Evolutionary conservation across 2,329 filamentous ascomycete genomes (phyloP), one percentile per base, ranked within the genome.

Genomic region (Cercospora sesami): DNA sequence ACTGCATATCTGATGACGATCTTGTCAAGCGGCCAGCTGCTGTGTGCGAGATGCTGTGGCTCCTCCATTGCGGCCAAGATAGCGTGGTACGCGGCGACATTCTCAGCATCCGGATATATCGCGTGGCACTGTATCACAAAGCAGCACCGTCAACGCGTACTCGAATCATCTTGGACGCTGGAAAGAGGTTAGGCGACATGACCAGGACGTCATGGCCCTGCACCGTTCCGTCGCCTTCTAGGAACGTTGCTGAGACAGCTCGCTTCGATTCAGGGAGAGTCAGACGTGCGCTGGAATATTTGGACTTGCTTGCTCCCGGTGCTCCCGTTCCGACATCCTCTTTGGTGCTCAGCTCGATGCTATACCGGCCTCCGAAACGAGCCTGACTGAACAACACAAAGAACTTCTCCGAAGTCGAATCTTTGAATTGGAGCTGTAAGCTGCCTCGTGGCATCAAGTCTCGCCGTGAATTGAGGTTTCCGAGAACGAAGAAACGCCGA

Each of bases 291-390:
- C 28, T 59, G 8, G 55, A 59, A 18, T 59, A 59, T 36, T 36
- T 59, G 14, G 55, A 31, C 31, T 59, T 59, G 31, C 30, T 59
- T 23, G 26, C 8, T 23, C 55, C 55, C 0, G n/a, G 14, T 16
- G 18, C 6, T 21, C 55, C 31, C 8, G n/a, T 33, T 33, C 12
- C 48, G 16, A 26, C 18, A 16, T 5, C 26, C n/a, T 59, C 55
- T 26, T 14, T 9, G 3, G 21, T 30, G 42, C 26, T 62, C 7
- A 62, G 42, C 12, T 45, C 60, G 14, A 62, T 18, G 26, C 60
- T 62, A 21, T 62, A 62, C 9, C 42, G 36, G n/a, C 60, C 42
- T 30, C 60, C 39, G 16, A 62, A 62, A 21, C 60, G 60, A 51
- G 36, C 42, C 8, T 48, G 60, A 45, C 60, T 62, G 60, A 62